phyloP scores from a whole-genome alignment of 495 filamentous ascomycete genomes.

The Penicillium herquei region DNA sequence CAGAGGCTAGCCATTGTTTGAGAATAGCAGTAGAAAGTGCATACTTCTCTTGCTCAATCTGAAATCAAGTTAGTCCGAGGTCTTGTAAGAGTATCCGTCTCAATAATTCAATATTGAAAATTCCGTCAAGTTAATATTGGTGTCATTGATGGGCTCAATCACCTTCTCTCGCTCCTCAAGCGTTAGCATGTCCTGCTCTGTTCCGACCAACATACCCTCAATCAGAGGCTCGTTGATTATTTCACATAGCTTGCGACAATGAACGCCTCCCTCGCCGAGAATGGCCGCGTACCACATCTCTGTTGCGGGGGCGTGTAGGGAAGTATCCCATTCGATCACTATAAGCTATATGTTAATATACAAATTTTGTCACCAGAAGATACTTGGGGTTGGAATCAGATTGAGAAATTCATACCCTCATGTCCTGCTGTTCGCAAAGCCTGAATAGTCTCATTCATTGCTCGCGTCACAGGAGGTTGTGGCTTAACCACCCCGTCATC shows the following conservation, averaged over 20 bases:
- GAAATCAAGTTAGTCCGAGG: not conserved
- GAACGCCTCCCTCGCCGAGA: constrained; percentile 58
- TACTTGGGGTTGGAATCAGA: not conserved
- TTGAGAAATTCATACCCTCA: constrained; percentile 30
- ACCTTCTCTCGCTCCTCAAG: constrained; percentile 31
- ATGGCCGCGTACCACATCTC: constrained; percentile 44
- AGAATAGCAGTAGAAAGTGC: constrained; percentile 26
- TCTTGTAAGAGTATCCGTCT: no score
- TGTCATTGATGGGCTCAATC: not conserved
- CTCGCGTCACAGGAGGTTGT: constrained; percentile 50
- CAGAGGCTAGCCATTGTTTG: constrained; percentile 50
- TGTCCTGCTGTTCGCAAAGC: constrained; percentile 41
- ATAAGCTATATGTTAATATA: not conserved
- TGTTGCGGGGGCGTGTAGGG: constrained; percentile 21
- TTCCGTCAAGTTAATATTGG: no score
- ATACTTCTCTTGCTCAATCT: constrained; percentile 25
- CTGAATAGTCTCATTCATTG: constrained; percentile 34
- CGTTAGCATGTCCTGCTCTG: constrained; percentile 21
- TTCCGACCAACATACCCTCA: constrained; percentile 44
- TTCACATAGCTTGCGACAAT: constrained; percentile 46
- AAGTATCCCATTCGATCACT: constrained; percentile 44
- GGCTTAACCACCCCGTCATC: constrained; percentile 52
- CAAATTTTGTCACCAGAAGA: no score
- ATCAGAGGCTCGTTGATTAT: constrained; percentile 53
- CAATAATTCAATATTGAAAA: no score